Conservation (phyloP, 2,329 filamentous ascomycete species). For the Cordyceps farinosa region DNA sequence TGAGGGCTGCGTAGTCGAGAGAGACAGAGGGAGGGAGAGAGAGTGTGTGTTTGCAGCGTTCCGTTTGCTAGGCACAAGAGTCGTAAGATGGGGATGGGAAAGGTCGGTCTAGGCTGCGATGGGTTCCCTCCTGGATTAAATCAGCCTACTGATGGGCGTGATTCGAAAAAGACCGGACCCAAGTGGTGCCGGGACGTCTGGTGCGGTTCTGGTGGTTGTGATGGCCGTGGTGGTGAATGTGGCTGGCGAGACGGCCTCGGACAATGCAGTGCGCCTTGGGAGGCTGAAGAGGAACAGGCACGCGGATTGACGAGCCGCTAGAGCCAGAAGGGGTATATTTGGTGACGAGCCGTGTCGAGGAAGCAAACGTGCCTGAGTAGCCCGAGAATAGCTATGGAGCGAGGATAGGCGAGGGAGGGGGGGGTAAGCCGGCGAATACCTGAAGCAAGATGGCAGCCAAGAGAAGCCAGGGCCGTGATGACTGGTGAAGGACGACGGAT, state of each 20-base stretch:
- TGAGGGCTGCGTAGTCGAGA: neutral
- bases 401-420: neutral
- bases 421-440: neutral
- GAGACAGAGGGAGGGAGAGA: too few relatives aligned
- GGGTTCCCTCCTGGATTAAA: neutral
- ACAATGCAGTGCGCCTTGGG: neutral
- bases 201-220: neutral
- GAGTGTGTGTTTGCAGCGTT: neutral
- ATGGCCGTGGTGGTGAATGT: constrained; percentile 23
- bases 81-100: neutral
- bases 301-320: neutral
- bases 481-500: neutral
- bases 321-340: constrained; percentile 3
- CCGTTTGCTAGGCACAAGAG: neutral
- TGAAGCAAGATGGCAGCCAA: neutral
- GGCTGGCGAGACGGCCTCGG: constrained; percentile 19
- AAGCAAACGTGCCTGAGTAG: neutral
- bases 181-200: neutral
- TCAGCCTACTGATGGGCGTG: constrained; percentile 5
- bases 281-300: constrained; percentile 1
- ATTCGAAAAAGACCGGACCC: neutral
- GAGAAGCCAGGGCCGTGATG: neutral
- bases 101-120: neutral
- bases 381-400: neutral
- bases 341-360: neutral